Conservation (phyloP, 305 asterid species). For the Euphrasia arctica region DNA sequence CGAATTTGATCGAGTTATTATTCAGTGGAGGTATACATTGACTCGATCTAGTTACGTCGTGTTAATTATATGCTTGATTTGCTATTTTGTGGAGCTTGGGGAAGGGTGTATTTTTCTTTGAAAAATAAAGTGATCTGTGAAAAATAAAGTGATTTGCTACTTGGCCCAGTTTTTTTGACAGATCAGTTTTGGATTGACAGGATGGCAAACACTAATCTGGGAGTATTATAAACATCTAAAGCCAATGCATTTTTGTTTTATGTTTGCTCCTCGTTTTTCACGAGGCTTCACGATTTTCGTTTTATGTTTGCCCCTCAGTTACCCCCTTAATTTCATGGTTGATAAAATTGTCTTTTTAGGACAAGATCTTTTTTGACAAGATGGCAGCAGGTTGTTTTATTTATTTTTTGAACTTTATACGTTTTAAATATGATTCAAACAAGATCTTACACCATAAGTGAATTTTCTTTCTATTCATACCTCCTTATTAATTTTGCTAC, state of each 20-base stretch:
- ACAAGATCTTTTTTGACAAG: too few species aligned
- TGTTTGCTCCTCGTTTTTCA: slow-evolving; percentile 13
- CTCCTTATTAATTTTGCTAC: slow-evolving; percentile 16
- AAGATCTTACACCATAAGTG: slow-evolving; percentile 22
- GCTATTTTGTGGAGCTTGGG: slow-evolving; percentile 18
- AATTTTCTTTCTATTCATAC: slow-evolving; percentile 22
- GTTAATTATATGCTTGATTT: slow-evolving; percentile 16
- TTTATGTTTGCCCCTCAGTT: neutral
- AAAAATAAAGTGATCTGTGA: neutral
- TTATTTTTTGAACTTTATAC: slow-evolving; percentile 14
- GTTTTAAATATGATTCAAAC: slow-evolving; percentile 18
- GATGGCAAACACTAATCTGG: neutral
- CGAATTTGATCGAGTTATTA: slow-evolving; percentile 77
- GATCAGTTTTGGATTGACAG: neutral
- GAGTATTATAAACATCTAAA: slow-evolving; percentile 1
- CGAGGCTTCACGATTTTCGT: slow-evolving; percentile 1
- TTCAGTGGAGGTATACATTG: slow-evolving; percentile 85
- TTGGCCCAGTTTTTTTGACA: neutral
- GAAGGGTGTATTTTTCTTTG: slow-evolving; percentile 17
- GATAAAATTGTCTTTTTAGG: slow-evolving; percentile 12
- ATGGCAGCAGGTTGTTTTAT: slow-evolving; percentile 21
- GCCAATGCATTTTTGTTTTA: slow-evolving; percentile 9
- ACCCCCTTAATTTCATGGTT: neutral
- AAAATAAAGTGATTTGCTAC: too few species aligned
- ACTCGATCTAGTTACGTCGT: slow-evolving; percentile 18